Evolutionary conservation across 805 yeast genomes (phyloP).

Genomic region (Clavispora santaluciae): DNA sequence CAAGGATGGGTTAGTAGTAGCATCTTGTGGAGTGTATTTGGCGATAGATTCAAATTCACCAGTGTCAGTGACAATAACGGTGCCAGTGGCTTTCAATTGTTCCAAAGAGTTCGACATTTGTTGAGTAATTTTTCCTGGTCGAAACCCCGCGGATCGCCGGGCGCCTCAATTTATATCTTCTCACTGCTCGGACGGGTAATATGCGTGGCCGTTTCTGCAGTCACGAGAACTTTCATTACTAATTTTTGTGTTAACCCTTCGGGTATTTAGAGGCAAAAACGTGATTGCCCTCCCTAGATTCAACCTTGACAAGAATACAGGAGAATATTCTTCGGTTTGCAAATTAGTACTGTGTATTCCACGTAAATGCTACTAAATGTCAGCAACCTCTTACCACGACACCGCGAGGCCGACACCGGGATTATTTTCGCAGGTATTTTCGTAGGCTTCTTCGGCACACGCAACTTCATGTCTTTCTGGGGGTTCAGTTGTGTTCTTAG

Average conservation of each 20-base stretch:
- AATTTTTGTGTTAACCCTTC: not conserved
- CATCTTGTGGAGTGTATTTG: conserved; percentile 97
- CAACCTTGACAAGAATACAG: too few species aligned
- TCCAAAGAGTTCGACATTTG: conserved; percentile 65
- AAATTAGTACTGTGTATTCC: too few species aligned
- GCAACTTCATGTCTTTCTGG: too few species aligned
- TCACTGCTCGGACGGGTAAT: conserved; percentile 4
- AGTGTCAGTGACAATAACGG: conserved; percentile 96
- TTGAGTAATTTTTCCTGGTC: not conserved
- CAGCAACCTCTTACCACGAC: too few species aligned
- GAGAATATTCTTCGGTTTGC: too few species aligned
- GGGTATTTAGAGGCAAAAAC: too few species aligned
- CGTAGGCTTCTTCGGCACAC: too few species aligned
- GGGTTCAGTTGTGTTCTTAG: too few species aligned
- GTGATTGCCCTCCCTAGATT: too few species aligned
- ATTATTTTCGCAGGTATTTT: not conserved
- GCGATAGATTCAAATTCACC: conserved; percentile 98
- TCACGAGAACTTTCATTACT: conserved; percentile 1
- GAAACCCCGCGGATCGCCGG: not conserved
- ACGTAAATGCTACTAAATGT: too few species aligned
- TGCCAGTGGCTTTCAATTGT: conserved; percentile 91
- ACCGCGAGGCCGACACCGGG: not conserved
- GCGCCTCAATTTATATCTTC: not conserved
- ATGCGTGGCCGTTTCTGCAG: conserved; percentile 2
- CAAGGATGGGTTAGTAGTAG: conserved; percentile 97